Evolutionary conservation across 805 yeast genomes (phyloP).

Genomic region (Brettanomyces custersianus): DNA sequence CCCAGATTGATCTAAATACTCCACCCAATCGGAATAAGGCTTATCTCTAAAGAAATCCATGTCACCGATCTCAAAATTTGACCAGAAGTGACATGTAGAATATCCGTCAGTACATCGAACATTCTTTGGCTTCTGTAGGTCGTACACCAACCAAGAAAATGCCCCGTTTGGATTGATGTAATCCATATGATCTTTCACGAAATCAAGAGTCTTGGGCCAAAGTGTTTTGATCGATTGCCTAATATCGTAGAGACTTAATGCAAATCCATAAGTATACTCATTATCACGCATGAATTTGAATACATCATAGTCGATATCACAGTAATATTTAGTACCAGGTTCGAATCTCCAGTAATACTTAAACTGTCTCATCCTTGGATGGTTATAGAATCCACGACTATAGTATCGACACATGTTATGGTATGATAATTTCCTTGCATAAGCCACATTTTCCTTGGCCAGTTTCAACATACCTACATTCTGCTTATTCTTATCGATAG

Average conservation of each 20-base stretch:
- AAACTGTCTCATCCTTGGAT: conserved; percentile 52
- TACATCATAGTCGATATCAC: conserved; percentile 67
- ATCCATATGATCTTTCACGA: conserved; percentile 45
- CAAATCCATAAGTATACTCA: conserved; percentile 65
- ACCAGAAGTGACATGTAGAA: conserved; percentile 79
- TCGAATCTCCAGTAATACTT: conserved; percentile 78
- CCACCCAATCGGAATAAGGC: conserved; percentile 56
- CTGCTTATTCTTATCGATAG: conserved; percentile 30
- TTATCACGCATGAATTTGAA: conserved; percentile 65
- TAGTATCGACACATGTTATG: conserved; percentile 85
- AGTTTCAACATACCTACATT: conserved; percentile 27
- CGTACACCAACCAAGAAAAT: conserved; percentile 42
- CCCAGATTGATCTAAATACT: conserved; percentile 56
- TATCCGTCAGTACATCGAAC: conserved; percentile 32
- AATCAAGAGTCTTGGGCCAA: conserved; percentile 64
- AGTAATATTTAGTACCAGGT: conserved; percentile 60
- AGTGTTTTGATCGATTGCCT: conserved; percentile 53
- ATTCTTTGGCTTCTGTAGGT: conserved; percentile 41
- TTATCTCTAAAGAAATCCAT: conserved; percentile 72
- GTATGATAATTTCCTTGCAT: conserved; percentile 54
- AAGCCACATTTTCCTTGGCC: conserved; percentile 35
- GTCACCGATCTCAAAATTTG: conserved; percentile 79
- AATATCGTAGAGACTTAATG: conserved; percentile 59
- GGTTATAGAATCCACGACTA: conserved; percentile 52
- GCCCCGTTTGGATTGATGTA: conserved; percentile 48